These are phyloP conservation scores for Metschnikowia cerradonensis DNA, from an alignment of 805 yeast species.

Conservation along the genomic window DNA sequence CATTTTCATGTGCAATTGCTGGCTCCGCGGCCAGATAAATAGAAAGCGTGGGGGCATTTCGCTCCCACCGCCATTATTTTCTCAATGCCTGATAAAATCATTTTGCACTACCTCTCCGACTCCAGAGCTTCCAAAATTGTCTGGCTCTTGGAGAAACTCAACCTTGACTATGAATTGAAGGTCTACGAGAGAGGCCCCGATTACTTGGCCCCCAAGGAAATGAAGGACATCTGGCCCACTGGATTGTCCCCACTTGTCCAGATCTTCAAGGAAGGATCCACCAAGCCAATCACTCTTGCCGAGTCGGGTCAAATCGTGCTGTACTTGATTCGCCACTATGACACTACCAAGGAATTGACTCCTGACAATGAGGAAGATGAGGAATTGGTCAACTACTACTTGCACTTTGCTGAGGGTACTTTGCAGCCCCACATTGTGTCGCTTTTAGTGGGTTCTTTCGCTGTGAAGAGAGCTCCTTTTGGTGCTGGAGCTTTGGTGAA, in stretches of 20 bases:
- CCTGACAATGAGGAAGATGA: constrained; percentile 36
- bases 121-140: constrained; percentile 37
- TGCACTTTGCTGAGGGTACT: constrained; percentile 25
- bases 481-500: constrained; percentile 22
- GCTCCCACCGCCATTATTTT: background rate
- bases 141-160: constrained; percentile 37
- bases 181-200: constrained; percentile 23
- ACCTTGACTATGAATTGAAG: constrained; percentile 31
- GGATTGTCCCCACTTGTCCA: constrained; percentile 33
- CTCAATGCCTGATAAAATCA: constrained; percentile 12
- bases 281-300: constrained; percentile 32
- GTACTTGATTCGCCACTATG: constrained; percentile 49
- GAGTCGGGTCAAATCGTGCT: constrained; percentile 61
- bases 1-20: constrained; percentile 1
- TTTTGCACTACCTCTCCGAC: constrained; percentile 26
- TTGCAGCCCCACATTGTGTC: constrained; percentile 23
- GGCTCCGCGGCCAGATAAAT: background rate
- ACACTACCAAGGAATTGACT: constrained; percentile 35
- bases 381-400: constrained; percentile 21
- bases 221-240: constrained; percentile 30
- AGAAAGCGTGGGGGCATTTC: background rate
- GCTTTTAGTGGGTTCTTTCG: constrained; percentile 23
- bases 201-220: constrained; percentile 33
- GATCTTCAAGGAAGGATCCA: constrained; percentile 11
- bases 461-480: constrained; percentile 27